Conservation (phyloP, 2,329 filamentous ascomycete species). For the Penicillium psychrosexuale region DNA sequence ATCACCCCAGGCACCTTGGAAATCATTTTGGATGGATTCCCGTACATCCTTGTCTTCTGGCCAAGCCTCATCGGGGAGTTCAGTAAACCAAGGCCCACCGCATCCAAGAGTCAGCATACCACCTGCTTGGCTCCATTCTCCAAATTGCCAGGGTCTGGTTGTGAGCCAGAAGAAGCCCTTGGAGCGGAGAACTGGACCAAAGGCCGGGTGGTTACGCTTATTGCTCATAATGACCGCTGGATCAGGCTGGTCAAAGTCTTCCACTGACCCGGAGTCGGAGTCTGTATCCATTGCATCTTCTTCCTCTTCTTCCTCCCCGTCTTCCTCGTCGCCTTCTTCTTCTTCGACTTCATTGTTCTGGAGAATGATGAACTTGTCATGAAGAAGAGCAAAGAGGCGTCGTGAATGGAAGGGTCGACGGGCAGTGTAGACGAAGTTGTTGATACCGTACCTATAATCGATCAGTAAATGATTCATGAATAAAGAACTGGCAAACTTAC, state of each 20-base stretch:
- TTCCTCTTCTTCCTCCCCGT: conserved; percentile 16
- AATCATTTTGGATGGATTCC: conserved; percentile 50
- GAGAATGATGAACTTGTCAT: conserved; percentile 47
- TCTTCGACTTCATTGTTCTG: conserved; percentile 36
- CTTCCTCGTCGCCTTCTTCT: conserved; percentile 15
- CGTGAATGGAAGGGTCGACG: conserved; percentile 51
- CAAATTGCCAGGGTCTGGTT: conserved; percentile 42
- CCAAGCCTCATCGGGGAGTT: conserved; percentile 53
- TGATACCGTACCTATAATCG: conserved; percentile 58
- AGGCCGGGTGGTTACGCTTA: conserved; percentile 38
- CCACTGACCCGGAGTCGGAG: conserved; percentile 24
- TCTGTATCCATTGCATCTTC: conserved; percentile 30
- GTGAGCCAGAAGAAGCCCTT: conserved; percentile 48
- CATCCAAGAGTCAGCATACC: conserved; percentile 44
- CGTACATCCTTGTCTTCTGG: conserved; percentile 49
- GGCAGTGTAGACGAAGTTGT: conserved; percentile 66
- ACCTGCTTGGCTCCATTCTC: conserved; percentile 48
- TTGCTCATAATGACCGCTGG: conserved; percentile 37
- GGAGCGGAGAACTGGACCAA: conserved; percentile 41
- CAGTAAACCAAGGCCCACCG: conserved; percentile 56
- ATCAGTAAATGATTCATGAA: not conserved
- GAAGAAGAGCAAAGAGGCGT: conserved; percentile 39
- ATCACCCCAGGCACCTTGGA: conserved; percentile 60
- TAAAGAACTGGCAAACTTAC: conserved; percentile 31
- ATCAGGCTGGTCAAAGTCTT: conserved; percentile 34